Conservation (phyloP, 2,329 filamentous ascomycete species). For the Apiospora sp. region DNA sequence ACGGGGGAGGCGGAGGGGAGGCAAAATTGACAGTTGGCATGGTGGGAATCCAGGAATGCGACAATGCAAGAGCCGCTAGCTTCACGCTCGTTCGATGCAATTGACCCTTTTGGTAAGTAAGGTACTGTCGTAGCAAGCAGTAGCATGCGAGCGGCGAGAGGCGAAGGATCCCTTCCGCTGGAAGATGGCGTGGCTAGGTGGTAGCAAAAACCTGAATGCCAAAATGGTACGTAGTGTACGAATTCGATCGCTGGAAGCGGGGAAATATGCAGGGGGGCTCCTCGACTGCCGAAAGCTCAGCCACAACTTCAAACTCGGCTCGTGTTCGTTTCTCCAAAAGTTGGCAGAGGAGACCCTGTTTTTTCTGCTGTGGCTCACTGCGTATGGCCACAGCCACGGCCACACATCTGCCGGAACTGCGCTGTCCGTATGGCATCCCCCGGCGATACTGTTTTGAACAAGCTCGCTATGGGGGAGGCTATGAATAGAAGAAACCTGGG, state of each 20-base stretch:
- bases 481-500: conserved; percentile 10
- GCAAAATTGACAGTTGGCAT: conserved; percentile 20
- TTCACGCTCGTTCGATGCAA: neutral
- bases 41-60: conserved; percentile 12
- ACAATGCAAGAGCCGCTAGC: neutral
- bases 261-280: conserved; percentile 6
- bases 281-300: conserved; percentile 13
- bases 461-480: no score
- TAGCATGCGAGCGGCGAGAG: conserved; percentile 5
- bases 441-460: neutral
- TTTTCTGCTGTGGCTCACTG: conserved; percentile 9
- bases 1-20: conserved; percentile 11
- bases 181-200: conserved; percentile 1
- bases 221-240: neutral
- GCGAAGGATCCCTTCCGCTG: conserved; percentile 5
- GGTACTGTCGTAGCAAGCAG: neutral
- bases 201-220: neutral
- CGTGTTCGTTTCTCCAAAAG: conserved; percentile 14
- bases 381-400: neutral
- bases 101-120: neutral
- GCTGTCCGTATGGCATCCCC: neutral
- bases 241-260: conserved; percentile 16
- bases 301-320: neutral
- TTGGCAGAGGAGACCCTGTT: neutral
- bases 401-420: neutral